Conservation (phyloP, 345 rosid genomes). For the Eucalyptus regnans region DNA sequence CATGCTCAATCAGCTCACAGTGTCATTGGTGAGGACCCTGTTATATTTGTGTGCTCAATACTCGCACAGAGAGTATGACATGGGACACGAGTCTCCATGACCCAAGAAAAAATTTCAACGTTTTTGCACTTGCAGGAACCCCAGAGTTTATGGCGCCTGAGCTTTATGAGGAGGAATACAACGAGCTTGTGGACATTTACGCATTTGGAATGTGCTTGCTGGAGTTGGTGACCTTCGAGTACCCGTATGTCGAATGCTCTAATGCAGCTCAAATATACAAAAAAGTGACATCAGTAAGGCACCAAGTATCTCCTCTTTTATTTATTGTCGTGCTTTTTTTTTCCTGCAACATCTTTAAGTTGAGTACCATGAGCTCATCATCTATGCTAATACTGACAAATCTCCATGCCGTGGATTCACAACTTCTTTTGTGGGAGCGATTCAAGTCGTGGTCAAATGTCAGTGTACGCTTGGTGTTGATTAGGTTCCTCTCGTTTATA, state of each 20-base stretch:
- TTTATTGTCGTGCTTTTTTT: neutral
- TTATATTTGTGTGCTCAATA: neutral
- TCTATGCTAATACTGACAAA: neutral
- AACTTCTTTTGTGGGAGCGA: neutral
- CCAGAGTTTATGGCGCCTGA: conserved; percentile 99
- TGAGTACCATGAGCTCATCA: neutral
- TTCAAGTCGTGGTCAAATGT: neutral
- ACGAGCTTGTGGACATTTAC: conserved; percentile 92
- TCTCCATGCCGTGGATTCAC: neutral
- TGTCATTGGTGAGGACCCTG: conserved; percentile 49
- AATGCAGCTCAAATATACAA: conserved; percentile 95
- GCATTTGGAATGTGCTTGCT: conserved; percentile 98
- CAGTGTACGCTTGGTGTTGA: neutral
- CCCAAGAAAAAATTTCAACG: neutral
- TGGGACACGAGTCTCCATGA: neutral
- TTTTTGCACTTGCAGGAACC: conserved; percentile 40
- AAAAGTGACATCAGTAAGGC: conserved; percentile 84
- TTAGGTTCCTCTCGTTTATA: neutral
- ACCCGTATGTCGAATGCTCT: conserved; percentile 78
- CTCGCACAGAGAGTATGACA: neutral
- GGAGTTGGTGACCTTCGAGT: conserved; percentile 86
- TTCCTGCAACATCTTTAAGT: neutral
- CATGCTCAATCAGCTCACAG: conserved; percentile 80
- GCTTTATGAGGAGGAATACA: conserved; percentile 94
- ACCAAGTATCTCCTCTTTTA: neutral